A percentile compares a stretch with the other conserved stretches of the same genome.
Evolutionary conservation across 176 grass and related monocot genomes (phyloP).

Genomic region (Oropetium thomaeum): DNA sequence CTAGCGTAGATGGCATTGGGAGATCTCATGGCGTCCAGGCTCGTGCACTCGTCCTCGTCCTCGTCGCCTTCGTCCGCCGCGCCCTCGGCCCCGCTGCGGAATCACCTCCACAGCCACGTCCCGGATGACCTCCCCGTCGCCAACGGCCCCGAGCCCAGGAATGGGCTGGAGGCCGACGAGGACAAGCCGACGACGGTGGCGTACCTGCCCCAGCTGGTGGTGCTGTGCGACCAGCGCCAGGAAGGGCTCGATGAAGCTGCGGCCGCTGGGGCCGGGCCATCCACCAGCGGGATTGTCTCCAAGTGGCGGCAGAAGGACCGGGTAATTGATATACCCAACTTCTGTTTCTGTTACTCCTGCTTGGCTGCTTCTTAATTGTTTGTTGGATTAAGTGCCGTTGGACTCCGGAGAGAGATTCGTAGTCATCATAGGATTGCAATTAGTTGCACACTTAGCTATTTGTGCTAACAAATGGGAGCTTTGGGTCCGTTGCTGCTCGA

Average conservation of each 20-base stretch:
- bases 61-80: conserved; percentile 28
- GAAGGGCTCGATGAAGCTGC: conserved; percentile 67
- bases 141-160: conserved; percentile 32
- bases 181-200: conserved; percentile 32
- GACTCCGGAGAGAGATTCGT: background rate
- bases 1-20: conserved; percentile 85
- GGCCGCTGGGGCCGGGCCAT: conserved; percentile 43
- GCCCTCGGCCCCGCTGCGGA: conserved; percentile 30
- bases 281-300: conserved; percentile 75
- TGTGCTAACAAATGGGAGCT: conserved; percentile 12
- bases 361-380: background rate
- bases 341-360: background rate
- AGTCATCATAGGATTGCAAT: background rate
- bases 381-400: background rate
- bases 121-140: conserved; percentile 18
- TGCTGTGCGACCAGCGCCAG: conserved; percentile 81
- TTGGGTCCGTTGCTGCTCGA: background rate
- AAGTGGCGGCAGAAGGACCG: conserved; percentile 94
- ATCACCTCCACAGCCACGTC: conserved; percentile 26
- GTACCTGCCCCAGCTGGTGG: conserved; percentile 66
- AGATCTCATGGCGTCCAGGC: conserved; percentile 98
- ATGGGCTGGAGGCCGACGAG: conserved; percentile 14
- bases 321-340: conserved; percentile 45
- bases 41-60: conserved; percentile 47
- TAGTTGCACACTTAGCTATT: background rate